A percentile compares a stretch with the other conserved stretches of the same genome.
Evolutionary conservation across 805 yeast species (phyloP).

Genomic region (Naumovozyma baii): DNA sequence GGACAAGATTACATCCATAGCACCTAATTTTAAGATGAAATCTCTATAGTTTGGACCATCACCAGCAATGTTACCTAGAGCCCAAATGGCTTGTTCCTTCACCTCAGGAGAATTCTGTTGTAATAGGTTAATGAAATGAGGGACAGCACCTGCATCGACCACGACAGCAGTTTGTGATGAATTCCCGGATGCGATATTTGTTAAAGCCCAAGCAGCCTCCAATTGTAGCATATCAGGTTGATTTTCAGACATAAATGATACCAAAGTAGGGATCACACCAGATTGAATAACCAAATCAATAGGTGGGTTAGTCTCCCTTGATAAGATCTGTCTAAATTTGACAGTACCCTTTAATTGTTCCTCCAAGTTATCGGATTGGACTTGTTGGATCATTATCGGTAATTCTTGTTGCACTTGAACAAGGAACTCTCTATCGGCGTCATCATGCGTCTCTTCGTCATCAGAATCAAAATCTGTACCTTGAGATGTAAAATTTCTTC

Average conservation of each 20-base stretch:
- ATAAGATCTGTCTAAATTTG: constrained; percentile 79
- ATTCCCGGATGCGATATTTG: constrained; percentile 88
- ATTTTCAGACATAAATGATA: constrained; percentile 60
- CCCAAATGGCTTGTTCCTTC: constrained; percentile 96
- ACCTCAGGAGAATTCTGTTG: constrained; percentile 75
- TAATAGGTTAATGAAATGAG: constrained; percentile 69
- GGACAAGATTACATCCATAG: constrained; percentile 73
- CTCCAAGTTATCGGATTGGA: constrained; percentile 62
- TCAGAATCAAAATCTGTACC: constrained; percentile 46
- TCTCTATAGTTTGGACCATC: constrained; percentile 84
- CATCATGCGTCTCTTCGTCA: constrained; percentile 32
- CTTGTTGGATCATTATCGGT: constrained; percentile 72
- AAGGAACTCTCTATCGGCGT: constrained; percentile 33
- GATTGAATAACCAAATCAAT: constrained; percentile 81
- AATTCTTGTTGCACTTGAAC: constrained; percentile 44
- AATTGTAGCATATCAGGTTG: constrained; percentile 79
- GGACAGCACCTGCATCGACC: constrained; percentile 85
- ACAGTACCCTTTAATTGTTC: constrained; percentile 76
- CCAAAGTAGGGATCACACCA: constrained; percentile 85
- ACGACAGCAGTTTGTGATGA: constrained; percentile 80
- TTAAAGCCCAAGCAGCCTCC: constrained; percentile 96
- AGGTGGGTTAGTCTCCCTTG: constrained; percentile 90
- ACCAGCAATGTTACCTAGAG: constrained; percentile 95
- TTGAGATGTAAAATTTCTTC: constrained; percentile 58
- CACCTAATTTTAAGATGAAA: constrained; percentile 68